Percentiles rank a stretch among this genome's conserved stretches.
Evolutionary conservation across 495 filamentous ascomycete genomes (phyloP).

Genomic region (Talaromyces nanjingensis): DNA sequence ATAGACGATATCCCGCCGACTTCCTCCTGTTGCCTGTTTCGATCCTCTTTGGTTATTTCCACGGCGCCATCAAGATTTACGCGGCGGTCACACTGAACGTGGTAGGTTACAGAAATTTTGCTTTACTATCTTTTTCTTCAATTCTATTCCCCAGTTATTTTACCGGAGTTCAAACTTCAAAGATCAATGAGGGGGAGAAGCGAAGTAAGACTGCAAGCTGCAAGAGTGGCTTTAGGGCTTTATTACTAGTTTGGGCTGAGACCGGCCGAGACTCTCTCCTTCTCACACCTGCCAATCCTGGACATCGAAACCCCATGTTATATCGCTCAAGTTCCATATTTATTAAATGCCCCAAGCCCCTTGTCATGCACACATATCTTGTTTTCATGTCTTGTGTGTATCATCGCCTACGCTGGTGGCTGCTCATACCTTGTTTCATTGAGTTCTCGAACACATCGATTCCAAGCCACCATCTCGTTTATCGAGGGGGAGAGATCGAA

Average conservation of each 20-base stretch:
- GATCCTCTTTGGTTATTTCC: constrained; percentile 70
- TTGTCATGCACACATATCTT: background rate
- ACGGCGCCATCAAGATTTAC: constrained; percentile 71
- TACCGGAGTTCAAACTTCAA: background rate
- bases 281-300: background rate
- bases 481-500: background rate
- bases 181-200: background rate
- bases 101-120: constrained; percentile 38
- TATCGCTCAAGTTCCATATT: background rate
- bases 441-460: background rate
- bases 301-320: background rate
- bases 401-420: background rate
- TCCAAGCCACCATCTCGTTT: background rate
- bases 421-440: background rate
- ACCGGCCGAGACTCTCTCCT: background rate
- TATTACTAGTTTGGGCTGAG: background rate
- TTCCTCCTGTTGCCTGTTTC: constrained; percentile 63
- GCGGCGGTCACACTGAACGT: constrained; percentile 63
- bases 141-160: constrained; percentile 6
- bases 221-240: constrained; percentile 8
- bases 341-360: background rate
- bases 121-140: constrained; percentile 1
- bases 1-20: constrained; percentile 63
- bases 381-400: background rate
- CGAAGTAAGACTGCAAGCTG: background rate